Evolutionary conservation across 202 grass and related monocot species (phyloP), one percentile per base, ranked within the genome.

Genomic region (Musa balbisiana): DNA sequence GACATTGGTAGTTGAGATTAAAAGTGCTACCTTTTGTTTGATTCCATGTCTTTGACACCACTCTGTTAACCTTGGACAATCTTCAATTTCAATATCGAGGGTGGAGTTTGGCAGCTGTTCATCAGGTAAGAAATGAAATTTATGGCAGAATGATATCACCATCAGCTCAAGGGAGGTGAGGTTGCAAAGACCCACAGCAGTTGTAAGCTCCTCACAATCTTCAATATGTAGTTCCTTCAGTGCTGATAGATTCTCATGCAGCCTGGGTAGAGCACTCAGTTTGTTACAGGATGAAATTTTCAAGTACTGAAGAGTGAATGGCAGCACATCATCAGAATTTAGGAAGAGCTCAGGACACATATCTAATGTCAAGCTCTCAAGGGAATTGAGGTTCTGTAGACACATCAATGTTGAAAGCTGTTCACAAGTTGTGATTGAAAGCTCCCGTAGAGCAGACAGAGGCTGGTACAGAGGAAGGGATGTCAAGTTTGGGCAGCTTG

Each of bases 151-250:
- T 24, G 0, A 1, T 69, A 69, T 69, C 66, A 17, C 27, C 66
- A 69, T 8, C 27, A 16, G 13, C 66, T 69, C 27, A 16, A 69
- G 66, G 27, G 66, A 49, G 66, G 66, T 29, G 8, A 69, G 24
- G 24, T 69, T 69, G 26, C 25, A 8, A 69, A 69, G 29, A 16
- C 66, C 66, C 14, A 17, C 26, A 11, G n/a, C 66, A 17, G 67
- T 19, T 19, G 67, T 51, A 69, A 69, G 67, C 29, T 69, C 6
- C 29, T 50, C 11, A 9, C 67, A 69, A 1, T 6, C 14, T 16
- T 69, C 67, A n/a, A 69, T 69, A 25, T 69, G 29, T 33, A 69
- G 67, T 33, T 69, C 67, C 29, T 50, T 51, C 27, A 69, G 67
- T 49, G 26, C 67, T 69, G 67, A 69, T 33, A 69, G 67, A 14